A percentile compares a stretch with the other conserved stretches of the same genome.
Evolutionary conservation across 2,329 filamentous ascomycete genomes (phyloP).

Genomic region (Colletotrichum cuscutae): DNA sequence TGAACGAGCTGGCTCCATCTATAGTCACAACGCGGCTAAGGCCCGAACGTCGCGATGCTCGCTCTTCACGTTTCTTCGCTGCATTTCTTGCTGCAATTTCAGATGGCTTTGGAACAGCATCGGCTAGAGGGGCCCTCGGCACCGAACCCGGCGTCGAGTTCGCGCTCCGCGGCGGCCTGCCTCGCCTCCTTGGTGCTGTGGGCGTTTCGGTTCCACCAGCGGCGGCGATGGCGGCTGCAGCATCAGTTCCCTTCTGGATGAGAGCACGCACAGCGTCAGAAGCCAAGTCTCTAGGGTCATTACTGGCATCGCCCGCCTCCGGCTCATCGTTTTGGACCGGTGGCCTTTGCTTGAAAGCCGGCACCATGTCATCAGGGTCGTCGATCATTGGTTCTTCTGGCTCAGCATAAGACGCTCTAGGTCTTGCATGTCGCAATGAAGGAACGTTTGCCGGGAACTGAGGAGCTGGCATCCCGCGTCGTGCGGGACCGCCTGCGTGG

Average conservation of each 20-base stretch:
- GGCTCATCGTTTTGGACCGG: conserved; percentile 20
- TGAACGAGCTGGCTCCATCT: conserved; percentile 24
- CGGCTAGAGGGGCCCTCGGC: background rate
- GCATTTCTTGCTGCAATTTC: conserved; percentile 31
- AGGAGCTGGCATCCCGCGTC: conserved; percentile 1
- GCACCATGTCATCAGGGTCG: conserved; percentile 54
- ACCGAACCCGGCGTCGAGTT: conserved; percentile 44
- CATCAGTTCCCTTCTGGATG: conserved; percentile 36
- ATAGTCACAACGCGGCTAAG: conserved; percentile 20
- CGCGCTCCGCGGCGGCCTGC: conserved; percentile 45
- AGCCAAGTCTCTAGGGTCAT: conserved; percentile 52
- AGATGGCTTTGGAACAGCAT: conserved; percentile 13
- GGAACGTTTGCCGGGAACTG: conserved; percentile 52
- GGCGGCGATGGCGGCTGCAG: conserved; percentile 29
- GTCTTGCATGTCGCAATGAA: conserved; percentile 62
- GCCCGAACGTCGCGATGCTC: conserved; percentile 33
- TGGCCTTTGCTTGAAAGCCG: conserved; percentile 29
- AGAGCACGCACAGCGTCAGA: conserved; percentile 46
- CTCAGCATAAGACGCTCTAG: conserved; percentile 62
- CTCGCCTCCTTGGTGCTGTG: conserved; percentile 39
- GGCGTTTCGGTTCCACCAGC: conserved; percentile 36
- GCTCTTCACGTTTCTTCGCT: conserved; percentile 25
- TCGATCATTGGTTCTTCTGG: conserved; percentile 52
- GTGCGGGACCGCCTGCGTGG: background rate
- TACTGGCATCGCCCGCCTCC: conserved; percentile 2